Evolutionary conservation across 2,329 filamentous ascomycete genomes (phyloP), one percentile per base, ranked within the genome.

Genomic region (Penicillium frequentans): DNA sequence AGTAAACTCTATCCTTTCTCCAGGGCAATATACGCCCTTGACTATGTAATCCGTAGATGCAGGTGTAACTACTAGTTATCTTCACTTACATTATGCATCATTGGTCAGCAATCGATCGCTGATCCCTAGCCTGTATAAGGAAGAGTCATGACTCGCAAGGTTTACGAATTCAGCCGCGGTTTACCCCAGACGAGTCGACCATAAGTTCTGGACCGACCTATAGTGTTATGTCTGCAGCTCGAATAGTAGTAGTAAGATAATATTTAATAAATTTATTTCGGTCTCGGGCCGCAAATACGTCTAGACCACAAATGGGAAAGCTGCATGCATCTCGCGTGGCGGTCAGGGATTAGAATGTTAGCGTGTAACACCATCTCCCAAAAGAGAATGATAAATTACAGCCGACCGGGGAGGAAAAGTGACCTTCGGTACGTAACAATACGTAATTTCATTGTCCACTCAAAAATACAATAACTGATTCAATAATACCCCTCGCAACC

Each of bases 261-360:
- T 29, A 11, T 29, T 29, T 19, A 39, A 39, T 11, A 19, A 46
- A 26, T 37, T 46, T 55, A 31, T 23, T 46, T 46, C 14, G 26
- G 14, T n/a, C 24, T 37, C 29, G 27, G n/a, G n/a, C 55, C 45
- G 37, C 44, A 49, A 49, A 50, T 42, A 24, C 19, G 37, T 21
- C 35, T 43, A 48, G 43, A 35, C 39, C 33, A 33, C 48, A 37
- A 48, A 26, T 45, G 46, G 35, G 49, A 52, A 51, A 43, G 48
- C 53, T 63, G 62, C 62, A 66, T 57, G 43, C 59, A 50, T 47
- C 51, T 67, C 67, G 65, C 67, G 64, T 69, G 68, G 68, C 66
- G 56, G 59, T 63, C 67, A 70, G 65, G 67, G 67, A 69, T 70
- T 55, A 48, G 53, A 51, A 42, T 42, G 42, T 27, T 49, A 19